Percentiles rank a stretch among this genome's conserved stretches.
Evolutionary conservation across 2,329 filamentous ascomycete genomes (phyloP).

Genomic region (Niveomyces coronatus): DNA sequence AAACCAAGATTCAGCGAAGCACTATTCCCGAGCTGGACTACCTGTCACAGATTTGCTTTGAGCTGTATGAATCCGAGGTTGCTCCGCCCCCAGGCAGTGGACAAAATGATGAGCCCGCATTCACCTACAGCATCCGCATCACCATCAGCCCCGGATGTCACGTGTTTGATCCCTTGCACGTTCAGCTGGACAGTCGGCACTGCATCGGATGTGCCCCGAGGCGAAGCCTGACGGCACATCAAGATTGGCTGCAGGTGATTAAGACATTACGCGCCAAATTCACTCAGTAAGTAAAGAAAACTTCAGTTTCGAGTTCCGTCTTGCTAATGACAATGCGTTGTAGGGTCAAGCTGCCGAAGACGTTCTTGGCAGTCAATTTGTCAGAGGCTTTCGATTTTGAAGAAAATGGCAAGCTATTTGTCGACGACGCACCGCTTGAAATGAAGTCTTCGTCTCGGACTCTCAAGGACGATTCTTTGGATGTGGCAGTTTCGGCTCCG

Average conservation of each 20-base stretch:
- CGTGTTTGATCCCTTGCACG: slow-evolving; percentile 90
- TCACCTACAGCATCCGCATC: slow-evolving; percentile 93
- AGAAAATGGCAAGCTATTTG: slow-evolving; percentile 40
- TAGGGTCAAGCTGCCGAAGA: slow-evolving; percentile 57
- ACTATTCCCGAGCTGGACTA: slow-evolving; percentile 97
- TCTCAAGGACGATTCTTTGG: no score
- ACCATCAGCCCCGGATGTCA: slow-evolving; percentile 93
- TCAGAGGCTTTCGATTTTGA: slow-evolving; percentile 53
- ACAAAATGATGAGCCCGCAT: slow-evolving; percentile 52
- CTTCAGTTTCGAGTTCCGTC: not conserved
- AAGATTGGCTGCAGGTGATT: slow-evolving; percentile 94
- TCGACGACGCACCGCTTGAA: slow-evolving; percentile 37
- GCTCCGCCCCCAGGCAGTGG: slow-evolving; percentile 34
- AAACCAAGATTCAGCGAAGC: slow-evolving; percentile 91
- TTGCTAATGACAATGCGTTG: slow-evolving; percentile 1
- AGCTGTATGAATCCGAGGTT: slow-evolving; percentile 91
- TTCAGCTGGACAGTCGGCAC: slow-evolving; percentile 91
- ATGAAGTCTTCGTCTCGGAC: slow-evolving; percentile 29
- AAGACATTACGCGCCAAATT: slow-evolving; percentile 92
- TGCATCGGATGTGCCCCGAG: slow-evolving; percentile 92
- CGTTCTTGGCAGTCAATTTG: slow-evolving; percentile 53
- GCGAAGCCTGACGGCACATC: slow-evolving; percentile 79
- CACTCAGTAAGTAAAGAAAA: slow-evolving; percentile 58
- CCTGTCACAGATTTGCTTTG: slow-evolving; percentile 93
- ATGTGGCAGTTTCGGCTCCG: no score